Base-by-base conservation (phyloP, 495 filamentous ascomycete genomes). In the Neurospora discreta region DNA sequence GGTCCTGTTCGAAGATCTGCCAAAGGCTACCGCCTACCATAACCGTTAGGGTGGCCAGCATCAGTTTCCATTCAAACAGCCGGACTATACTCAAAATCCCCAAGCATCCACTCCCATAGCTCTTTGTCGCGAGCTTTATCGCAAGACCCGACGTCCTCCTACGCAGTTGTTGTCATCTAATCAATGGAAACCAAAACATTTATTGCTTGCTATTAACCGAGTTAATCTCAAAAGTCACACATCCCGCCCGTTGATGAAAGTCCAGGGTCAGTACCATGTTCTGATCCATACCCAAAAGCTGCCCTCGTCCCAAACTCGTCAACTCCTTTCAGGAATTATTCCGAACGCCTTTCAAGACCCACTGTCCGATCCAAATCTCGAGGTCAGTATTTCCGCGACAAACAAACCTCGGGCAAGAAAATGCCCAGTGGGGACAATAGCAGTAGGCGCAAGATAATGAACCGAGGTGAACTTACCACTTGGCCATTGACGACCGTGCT, bases 401-500 rank as follows among this genome's bases (percentile, higher is more conserved):
- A 44, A 26, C 15, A n/a, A 52, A 73, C 74, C 13, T 36, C 10
- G 5, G 42, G 30, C 11, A 36, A 38, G 42, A 23, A 43, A 23
- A 2, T 46, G 23, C n/a, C 1, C 44, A 65, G 43, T 58, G 4
- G 23, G 15, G 18, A 43, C 15, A 16, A 26, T 18, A 6, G 16
- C 38, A 58, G 2, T 33, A 4, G 30, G 10, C 8, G n/a, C 11
- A 38, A 16, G 20, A 42, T 44, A 39, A 18, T n/a, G 36, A 44
- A 38, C 23, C 26, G n/a, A 68, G 9, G 36, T 46, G 38, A 18
- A 71, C 75, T 60, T 74, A 82, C 80, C 39, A 97, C 89, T 79
- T 98, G 91, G 20, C 94, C 94, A 80, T 98, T 98, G 4, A 88
- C 86, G 33, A 96, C 94, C 69, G 85, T 84, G 76, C 90, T 88